Conservation (phyloP, 2,329 filamentous ascomycete species). For the Lasiodiplodia citricola region DNA sequence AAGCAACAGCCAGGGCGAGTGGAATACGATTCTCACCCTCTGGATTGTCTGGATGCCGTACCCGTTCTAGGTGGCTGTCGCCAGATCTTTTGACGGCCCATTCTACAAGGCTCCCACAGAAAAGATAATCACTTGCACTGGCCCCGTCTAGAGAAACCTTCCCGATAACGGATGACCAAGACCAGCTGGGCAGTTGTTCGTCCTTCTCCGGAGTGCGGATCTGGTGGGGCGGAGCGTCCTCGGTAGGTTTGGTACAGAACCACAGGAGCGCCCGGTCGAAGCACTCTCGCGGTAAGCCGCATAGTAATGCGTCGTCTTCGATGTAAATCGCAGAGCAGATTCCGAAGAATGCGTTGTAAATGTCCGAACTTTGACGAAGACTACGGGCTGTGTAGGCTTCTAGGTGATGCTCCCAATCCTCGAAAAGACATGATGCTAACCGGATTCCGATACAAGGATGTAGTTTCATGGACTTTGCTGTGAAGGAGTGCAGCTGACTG, state of each 20-base stretch:
- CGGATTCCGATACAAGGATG: neutral
- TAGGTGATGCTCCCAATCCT: neutral
- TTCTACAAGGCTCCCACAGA: neutral
- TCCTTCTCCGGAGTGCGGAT: neutral
- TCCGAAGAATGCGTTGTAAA: slow-evolving; percentile 14
- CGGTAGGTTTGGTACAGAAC: neutral
- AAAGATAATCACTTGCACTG: neutral
- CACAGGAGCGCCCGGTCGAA: slow-evolving; percentile 11
- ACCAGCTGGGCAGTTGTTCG: neutral
- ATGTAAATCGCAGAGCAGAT: neutral
- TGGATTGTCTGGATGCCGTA: neutral
- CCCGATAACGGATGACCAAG: neutral
- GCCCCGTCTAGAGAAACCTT: neutral
- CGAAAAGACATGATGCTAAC: neutral
- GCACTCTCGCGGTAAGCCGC: neutral
- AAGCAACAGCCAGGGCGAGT: neutral
- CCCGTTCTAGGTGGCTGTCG: no score
- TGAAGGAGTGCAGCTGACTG: neutral
- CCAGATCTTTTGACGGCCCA: neutral
- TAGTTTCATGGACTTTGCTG: no score
- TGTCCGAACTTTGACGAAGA: neutral
- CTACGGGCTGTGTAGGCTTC: neutral
- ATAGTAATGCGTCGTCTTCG: neutral
- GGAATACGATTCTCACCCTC: no score
- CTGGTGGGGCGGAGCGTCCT: no score